Evolutionary conservation across 106 monocot genomes (phyloP).

Genomic region (Hemerocallis citrina): DNA sequence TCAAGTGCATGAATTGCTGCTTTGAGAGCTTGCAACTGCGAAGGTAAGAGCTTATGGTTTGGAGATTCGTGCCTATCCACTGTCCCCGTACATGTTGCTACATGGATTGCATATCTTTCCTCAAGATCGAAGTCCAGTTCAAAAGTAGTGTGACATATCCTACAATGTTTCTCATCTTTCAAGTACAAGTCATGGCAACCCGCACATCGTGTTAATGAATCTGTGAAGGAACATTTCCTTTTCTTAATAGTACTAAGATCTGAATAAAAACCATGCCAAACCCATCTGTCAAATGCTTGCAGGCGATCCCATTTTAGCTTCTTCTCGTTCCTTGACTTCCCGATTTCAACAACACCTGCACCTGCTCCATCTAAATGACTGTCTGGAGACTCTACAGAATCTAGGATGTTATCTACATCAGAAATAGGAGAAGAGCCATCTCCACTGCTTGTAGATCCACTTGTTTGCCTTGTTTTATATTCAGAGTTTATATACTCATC

Average conservation of each 20-base stretch:
- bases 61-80: constrained; percentile 36
- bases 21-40: constrained; percentile 88
- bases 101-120: constrained; percentile 88
- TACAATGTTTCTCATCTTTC: constrained; percentile 95
- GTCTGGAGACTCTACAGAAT: constrained; percentile 8
- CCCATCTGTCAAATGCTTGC: constrained; percentile 88
- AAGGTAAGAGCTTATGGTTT: constrained; percentile 54
- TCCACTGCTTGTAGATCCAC: constrained; percentile 33
- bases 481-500: constrained; percentile 20
- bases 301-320: constrained; percentile 53
- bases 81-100: constrained; percentile 56
- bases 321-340: constrained; percentile 33
- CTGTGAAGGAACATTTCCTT: constrained; percentile 42
- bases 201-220: constrained; percentile 61
- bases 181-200: constrained; percentile 86
- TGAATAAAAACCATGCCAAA: constrained; percentile 66
- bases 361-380: constrained; percentile 9
- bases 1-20: constrained; percentile 90
- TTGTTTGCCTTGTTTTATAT: constrained; percentile 9
- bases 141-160: constrained; percentile 80
- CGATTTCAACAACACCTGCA: constrained; percentile 28
- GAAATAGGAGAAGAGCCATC: constrained; percentile 79
- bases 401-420: constrained; percentile 66
- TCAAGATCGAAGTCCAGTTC: constrained; percentile 89
- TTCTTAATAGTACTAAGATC: constrained; percentile 58